Evolutionary conservation across 2,329 filamentous ascomycete genomes (phyloP), one percentile per base, ranked within the genome.

Genomic region (Didymella sp.): DNA sequence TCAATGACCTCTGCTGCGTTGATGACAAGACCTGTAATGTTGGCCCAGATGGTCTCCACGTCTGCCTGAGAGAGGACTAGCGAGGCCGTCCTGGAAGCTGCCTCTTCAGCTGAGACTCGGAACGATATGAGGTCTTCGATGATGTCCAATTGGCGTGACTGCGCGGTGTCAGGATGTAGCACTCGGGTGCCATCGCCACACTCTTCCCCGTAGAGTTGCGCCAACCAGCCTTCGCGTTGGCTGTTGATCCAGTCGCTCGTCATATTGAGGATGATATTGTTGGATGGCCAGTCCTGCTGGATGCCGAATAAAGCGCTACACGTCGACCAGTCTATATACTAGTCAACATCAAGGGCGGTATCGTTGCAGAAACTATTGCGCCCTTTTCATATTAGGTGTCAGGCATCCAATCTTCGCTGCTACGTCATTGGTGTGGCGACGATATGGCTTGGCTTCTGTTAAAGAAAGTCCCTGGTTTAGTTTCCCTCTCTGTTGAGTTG

Each of bases 181-280:
- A 9, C 21, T 31, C 42, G 28, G 4, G 22, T 44, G 24, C 40
- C 49, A 11, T 52, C 41, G 25, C 17, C 25, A 7, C 40, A n/a
- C 8, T 35, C 28, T 13, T 15, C 17, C 12, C 49, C 49, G 25
- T 52, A 52, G 8, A 52, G 25, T 25, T 27, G 28, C 17, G 17
- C 13, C 9, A 52, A 24, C 49, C 49, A 52, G 21, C 49, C 49
- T 21, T 40, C 31, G 8, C 49, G 42, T 15, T 52, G 41, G 7
- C 8, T 9, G 7, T 8, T n/a, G 7, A 13, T 24, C 33, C 42
- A 52, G n/a, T 38, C 49, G 1, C 8, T 37, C 17, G 49, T 21
- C 49, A 37, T 37, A 30, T 45, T 31, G 4, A 12, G 1, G 13
- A 15, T 21, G 2, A 13, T 6, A 3, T 8, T 12, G 3, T 11